Percentiles rank a stretch among this genome's conserved stretches.
Evolutionary conservation across 2,329 filamentous ascomycete species (phyloP).

Genomic region (Geosmithia putterillii): DNA sequence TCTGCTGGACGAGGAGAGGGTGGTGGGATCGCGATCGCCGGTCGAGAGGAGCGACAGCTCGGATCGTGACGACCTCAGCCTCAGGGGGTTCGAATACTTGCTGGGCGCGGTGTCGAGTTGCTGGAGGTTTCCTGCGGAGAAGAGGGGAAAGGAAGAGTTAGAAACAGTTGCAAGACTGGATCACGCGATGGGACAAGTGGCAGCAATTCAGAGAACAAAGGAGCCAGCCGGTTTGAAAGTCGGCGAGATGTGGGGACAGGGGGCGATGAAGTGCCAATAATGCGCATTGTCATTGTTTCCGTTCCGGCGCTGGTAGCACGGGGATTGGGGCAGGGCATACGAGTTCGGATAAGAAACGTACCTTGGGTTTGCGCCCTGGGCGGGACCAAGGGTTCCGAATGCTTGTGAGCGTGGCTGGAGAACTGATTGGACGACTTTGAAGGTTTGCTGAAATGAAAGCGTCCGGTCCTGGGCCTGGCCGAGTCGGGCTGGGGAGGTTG

Average conservation of each 20-base stretch:
- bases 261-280: background rate
- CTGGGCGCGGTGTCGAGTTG: background rate
- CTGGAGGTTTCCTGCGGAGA: background rate
- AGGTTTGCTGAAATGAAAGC: constrained; percentile 38
- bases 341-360: constrained; percentile 15
- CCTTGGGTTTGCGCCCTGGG: constrained; percentile 21
- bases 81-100: background rate
- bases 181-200: background rate
- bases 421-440: constrained; percentile 26
- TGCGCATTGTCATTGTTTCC: background rate
- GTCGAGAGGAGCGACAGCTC: constrained; percentile 38
- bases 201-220: background rate
- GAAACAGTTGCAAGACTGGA: background rate
- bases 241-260: background rate
- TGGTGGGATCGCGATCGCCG: constrained; percentile 29
- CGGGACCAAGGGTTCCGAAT: constrained; percentile 23
- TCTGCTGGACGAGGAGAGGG: constrained; percentile 22
- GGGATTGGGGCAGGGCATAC: no score
- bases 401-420: constrained; percentile 13
- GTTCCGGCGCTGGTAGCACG: background rate
- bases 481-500: constrained; percentile 17
- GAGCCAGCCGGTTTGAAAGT: background rate
- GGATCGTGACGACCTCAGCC: constrained; percentile 25
- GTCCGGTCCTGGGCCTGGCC: constrained; percentile 33
- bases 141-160: background rate